A percentile compares a stretch with the other conserved stretches of the same genome.
Evolutionary conservation across 176 grass and related monocot genomes (phyloP).

Genomic region (Hordeum vulgare): DNA sequence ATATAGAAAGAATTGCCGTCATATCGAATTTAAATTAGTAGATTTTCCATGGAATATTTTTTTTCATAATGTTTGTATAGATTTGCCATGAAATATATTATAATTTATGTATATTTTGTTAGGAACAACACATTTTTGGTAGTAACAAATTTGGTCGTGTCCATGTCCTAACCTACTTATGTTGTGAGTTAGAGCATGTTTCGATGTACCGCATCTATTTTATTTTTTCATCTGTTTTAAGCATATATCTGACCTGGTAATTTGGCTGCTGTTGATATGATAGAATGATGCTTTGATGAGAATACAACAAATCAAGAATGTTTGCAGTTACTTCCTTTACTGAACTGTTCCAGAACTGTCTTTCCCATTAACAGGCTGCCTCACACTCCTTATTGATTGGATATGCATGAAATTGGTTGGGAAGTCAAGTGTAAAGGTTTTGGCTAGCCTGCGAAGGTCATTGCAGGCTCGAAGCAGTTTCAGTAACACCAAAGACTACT

Average conservation of each 20-base stretch:
- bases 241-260: neutral
- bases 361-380: conserved; percentile 28
- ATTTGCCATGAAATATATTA: too few relatives aligned
- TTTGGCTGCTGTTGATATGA: neutral
- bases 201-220: neutral
- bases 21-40: neutral
- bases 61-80: too few relatives aligned
- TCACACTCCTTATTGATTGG: conserved; percentile 38
- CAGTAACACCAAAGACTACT: conserved; percentile 56
- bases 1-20: neutral
- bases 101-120: too few relatives aligned
- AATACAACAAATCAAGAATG: neutral
- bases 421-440: conserved; percentile 44
- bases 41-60: neutral
- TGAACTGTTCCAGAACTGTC: conserved; percentile 7
- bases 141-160: too few relatives aligned
- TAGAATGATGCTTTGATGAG: neutral
- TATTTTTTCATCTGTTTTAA: neutral
- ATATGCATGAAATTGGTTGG: conserved; percentile 39
- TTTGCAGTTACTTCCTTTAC: neutral
- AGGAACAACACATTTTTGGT: too few relatives aligned
- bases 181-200: neutral
- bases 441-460: conserved; percentile 38
- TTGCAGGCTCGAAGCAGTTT: conserved; percentile 42
- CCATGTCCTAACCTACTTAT: neutral